Evolutionary conservation across 2,329 filamentous ascomycete species (phyloP).

Genomic region (Hypoxylon rubiginosum): DNA sequence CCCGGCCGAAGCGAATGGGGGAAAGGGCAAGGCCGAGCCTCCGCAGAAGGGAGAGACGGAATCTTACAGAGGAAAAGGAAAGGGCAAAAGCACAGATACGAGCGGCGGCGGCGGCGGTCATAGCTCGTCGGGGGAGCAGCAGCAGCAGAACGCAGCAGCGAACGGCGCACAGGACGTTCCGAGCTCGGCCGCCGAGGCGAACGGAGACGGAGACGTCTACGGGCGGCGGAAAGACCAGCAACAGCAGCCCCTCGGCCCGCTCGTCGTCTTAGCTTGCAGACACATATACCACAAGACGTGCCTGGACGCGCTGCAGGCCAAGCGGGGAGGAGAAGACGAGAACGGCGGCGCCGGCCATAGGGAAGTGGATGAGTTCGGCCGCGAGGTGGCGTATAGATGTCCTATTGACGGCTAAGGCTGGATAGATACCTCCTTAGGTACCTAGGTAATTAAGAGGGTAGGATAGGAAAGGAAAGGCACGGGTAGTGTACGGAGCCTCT

Average conservation of each 20-base stretch:
- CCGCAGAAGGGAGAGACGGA: slow-evolving; percentile 41
- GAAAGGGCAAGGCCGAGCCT: slow-evolving; percentile 53
- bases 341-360: slow-evolving; percentile 52
- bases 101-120: slow-evolving; percentile 22
- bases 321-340: slow-evolving; percentile 62
- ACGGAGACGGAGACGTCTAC: slow-evolving; percentile 53
- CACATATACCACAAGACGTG: slow-evolving; percentile 79
- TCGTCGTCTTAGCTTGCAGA: slow-evolving; percentile 77
- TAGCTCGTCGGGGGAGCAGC: slow-evolving; percentile 18
- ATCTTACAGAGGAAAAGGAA: slow-evolving; percentile 58
- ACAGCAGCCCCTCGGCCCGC: slow-evolving; percentile 69
- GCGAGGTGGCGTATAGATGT: slow-evolving; percentile 66
- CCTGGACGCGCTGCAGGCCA: slow-evolving; percentile 73
- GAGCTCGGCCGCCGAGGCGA: slow-evolving; percentile 52
- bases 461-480: slow-evolving; percentile 2
- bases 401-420: slow-evolving; percentile 67
- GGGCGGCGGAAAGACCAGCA: slow-evolving; percentile 55
- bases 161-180: slow-evolving; percentile 53
- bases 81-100: slow-evolving; percentile 66
- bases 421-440: no score
- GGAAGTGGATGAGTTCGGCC: slow-evolving; percentile 59
- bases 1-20: slow-evolving; percentile 35
- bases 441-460: slow-evolving; percentile 8
- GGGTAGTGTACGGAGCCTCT: no score
- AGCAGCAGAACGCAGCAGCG: no score